These are phyloP conservation scores for Suhomyces canberraensis DNA, from an alignment of 805 yeast species.

Conservation along the genomic window DNA sequence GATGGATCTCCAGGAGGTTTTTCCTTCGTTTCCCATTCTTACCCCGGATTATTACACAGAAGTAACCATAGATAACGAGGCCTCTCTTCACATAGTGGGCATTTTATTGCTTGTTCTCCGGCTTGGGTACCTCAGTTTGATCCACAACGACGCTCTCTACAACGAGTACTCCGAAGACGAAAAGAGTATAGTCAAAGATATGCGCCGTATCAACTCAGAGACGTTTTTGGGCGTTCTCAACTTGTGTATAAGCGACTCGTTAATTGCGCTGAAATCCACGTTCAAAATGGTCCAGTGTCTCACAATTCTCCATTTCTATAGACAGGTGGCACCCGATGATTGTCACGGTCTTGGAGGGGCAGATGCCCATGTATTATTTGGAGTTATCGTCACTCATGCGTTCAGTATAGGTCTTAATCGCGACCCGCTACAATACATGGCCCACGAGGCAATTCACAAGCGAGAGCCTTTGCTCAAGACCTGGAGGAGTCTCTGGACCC, in stretches of 20 bases:
- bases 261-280: slow-evolving; percentile 27
- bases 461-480: slow-evolving; percentile 21
- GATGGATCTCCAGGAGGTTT: slow-evolving; percentile 22
- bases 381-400: slow-evolving; percentile 36
- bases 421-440: slow-evolving; percentile 32
- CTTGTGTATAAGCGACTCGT: slow-evolving; percentile 33
- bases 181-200: slow-evolving; percentile 25
- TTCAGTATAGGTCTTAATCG: slow-evolving; percentile 39
- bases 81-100: slow-evolving; percentile 30
- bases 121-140: slow-evolving; percentile 37
- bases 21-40: slow-evolving; percentile 21
- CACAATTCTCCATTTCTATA: slow-evolving; percentile 30
- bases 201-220: slow-evolving; percentile 26
- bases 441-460: slow-evolving; percentile 30
- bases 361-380: slow-evolving; percentile 37
- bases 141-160: slow-evolving; percentile 30
- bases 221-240: slow-evolving; percentile 28
- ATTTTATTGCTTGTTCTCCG: slow-evolving; percentile 27
- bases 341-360: slow-evolving; percentile 40
- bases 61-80: slow-evolving; percentile 25
- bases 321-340: slow-evolving; percentile 40
- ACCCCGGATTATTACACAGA: slow-evolving; percentile 16
- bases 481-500: slow-evolving; percentile 40
- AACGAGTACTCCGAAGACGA: slow-evolving; percentile 28
- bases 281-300: slow-evolving; percentile 35